Conservation (phyloP, 306 rosid genomes). For the Lathyrus tuberosus region DNA sequence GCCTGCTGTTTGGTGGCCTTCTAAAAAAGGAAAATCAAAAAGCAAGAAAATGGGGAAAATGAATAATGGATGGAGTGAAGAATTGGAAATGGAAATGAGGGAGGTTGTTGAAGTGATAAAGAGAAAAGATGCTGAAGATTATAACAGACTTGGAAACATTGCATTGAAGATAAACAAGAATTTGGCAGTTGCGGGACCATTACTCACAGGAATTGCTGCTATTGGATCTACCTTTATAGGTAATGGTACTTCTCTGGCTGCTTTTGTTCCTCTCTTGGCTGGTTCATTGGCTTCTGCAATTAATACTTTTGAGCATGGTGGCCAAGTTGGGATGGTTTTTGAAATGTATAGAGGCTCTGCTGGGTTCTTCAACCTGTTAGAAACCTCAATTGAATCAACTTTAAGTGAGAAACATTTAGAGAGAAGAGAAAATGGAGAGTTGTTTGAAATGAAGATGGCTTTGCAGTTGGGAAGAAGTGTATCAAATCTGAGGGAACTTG, state of each 20-base stretch:
- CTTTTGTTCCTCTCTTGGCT: slow-evolving; percentile 52
- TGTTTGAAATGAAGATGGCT: slow-evolving; percentile 34
- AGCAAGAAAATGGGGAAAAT: neutral
- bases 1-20: slow-evolving; percentile 58
- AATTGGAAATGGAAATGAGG: slow-evolving; percentile 56
- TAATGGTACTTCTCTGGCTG: slow-evolving; percentile 29
- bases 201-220: slow-evolving; percentile 72
- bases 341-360: slow-evolving; percentile 68
- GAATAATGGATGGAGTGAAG: slow-evolving; percentile 59
- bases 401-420: slow-evolving; percentile 47
- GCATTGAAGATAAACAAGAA: slow-evolving; percentile 61
- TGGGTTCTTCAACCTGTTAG: slow-evolving; percentile 57
- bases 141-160: slow-evolving; percentile 69
- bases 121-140: slow-evolving; percentile 65
- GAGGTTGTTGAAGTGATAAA: slow-evolving; percentile 58
- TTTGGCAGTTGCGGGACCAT: slow-evolving; percentile 68
- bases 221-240: slow-evolving; percentile 53
- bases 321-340: slow-evolving; percentile 74
- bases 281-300: slow-evolving; percentile 58
- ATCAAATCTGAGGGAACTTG: slow-evolving; percentile 38
- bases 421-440: slow-evolving; percentile 35
- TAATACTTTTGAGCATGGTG: slow-evolving; percentile 67
- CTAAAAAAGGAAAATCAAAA: slow-evolving; percentile 1
- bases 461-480: slow-evolving; percentile 37
- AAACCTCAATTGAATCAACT: slow-evolving; percentile 47